Conservation (phyloP, 1,284 basidiomycete species). For the Ustilago tritici region DNA sequence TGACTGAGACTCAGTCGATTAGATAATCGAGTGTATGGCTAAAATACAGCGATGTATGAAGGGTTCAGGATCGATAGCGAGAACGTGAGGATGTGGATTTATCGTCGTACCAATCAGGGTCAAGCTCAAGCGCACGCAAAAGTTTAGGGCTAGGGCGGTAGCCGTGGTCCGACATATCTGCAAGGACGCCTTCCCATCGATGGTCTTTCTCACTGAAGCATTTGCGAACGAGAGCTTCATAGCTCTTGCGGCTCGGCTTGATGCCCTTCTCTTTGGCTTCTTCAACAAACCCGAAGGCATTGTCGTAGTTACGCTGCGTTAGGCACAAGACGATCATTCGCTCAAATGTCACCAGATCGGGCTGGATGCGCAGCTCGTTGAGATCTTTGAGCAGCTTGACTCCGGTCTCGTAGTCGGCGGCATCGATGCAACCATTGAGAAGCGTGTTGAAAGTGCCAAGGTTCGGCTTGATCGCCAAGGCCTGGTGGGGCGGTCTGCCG, state of each 20-base stretch:
- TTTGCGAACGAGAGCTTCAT: conserved; percentile 56
- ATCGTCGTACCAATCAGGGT: neutral
- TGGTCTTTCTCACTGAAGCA: conserved; percentile 46
- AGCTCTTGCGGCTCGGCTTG: conserved; percentile 50
- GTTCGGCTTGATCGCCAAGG: conserved; percentile 13
- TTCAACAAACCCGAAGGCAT: conserved; percentile 57
- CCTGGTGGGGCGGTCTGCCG: neutral
- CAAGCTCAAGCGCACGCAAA: conserved; percentile 14
- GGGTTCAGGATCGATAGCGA: neutral
- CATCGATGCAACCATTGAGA: conserved; percentile 46
- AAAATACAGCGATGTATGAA: conserved; percentile 6
- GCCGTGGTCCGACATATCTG: conserved; percentile 55
- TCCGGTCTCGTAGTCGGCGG: conserved; percentile 32
- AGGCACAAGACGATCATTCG: conserved; percentile 53
- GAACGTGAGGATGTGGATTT: neutral
- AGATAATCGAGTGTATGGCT: neutral
- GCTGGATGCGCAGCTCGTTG: conserved; percentile 14
- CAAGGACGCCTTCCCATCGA: conserved; percentile 44
- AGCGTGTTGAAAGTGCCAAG: conserved; percentile 49
- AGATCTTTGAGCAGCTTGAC: conserved; percentile 40
- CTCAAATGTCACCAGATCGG: conserved; percentile 52
- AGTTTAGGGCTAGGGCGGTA: conserved; percentile 26
- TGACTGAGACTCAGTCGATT: no score
- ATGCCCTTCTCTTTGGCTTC: conserved; percentile 46
- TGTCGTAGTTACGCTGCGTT: conserved; percentile 51